Evolutionary conservation across 148 eudicot genomes (phyloP), one percentile per base, ranked within the genome.

Genomic region (Cornus florida): DNA sequence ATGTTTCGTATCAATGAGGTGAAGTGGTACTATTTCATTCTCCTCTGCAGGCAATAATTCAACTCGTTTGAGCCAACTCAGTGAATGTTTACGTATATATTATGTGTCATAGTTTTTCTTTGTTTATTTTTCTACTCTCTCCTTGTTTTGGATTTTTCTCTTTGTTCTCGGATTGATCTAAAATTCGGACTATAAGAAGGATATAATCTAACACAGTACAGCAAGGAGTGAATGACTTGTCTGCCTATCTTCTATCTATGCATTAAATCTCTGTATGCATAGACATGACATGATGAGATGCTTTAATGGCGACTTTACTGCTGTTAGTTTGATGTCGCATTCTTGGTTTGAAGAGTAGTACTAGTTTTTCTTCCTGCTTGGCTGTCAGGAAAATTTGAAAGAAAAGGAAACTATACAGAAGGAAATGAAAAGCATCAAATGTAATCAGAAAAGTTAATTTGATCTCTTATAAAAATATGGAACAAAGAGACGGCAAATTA

Each of bases 321-420:
- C 74, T 71, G 86, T 85, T 89, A 65, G 91, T 89, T 89, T 76
- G 81, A 83, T 77, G 89, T 89, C 91, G 38, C 80, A 69, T 86
- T 89, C 91, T 74, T 16, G 32, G 76, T 76, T 74, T n/a, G 46
- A 81, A 64, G 50, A 71, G 76, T 56, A 60, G 75, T 70, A 76
- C 75, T 67, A 64, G 67, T 31, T 66, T 72, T 32, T 23, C 3
- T 9, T 23, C 28, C 57, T 53, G 64, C 5, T 68, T 28, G 35
- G 50, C 28, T 22, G 46, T n/a, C 33, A 56, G 19, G 19, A 53
- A 11, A 53, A 12, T 53, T 53, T 16, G 59, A 53, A 53, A 53
- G 59, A 53, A 53, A 53, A 53, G 11, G 57, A 50, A 50, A 50
- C 57, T 9, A 2, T 8, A 50, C 14, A 12, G 8, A 50, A 53